Percentiles rank a stretch among this genome's conserved stretches.
These are phyloP conservation scores for Tephrocybe rancida DNA, from an alignment of 768 basidiomycete genomes.

Conservation along the genomic window DNA sequence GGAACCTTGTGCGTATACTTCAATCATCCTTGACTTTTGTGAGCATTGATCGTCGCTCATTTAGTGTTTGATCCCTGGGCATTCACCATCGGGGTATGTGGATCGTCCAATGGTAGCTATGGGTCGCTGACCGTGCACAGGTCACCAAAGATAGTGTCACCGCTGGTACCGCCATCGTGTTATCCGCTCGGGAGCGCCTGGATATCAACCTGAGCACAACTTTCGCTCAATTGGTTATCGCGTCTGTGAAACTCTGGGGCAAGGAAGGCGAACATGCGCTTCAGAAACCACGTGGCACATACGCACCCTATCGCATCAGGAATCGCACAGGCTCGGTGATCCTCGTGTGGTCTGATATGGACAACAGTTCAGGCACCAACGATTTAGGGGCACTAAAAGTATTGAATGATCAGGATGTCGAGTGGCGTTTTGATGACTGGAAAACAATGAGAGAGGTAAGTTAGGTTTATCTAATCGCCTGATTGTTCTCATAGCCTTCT, in stretches of 20 bases:
- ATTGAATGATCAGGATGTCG: constrained; percentile 72
- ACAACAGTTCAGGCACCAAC: constrained; percentile 48
- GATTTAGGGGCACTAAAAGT: constrained; percentile 61
- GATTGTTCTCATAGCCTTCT: constrained; percentile 1
- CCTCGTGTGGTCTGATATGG: constrained; percentile 83
- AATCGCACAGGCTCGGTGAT: constrained; percentile 91
- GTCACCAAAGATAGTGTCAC: constrained; percentile 51
- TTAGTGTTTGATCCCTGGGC: constrained; percentile 96
- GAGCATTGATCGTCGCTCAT: background rate
- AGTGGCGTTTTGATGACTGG: constrained; percentile 99
- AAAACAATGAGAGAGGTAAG: constrained; percentile 88
- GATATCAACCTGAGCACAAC: constrained; percentile 91
- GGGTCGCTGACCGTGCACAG: constrained; percentile 34
- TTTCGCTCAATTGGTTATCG: constrained; percentile 83
- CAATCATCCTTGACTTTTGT: background rate
- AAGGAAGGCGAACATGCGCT: constrained; percentile 73
- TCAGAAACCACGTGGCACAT: constrained; percentile 80
- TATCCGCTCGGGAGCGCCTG: constrained; percentile 80
- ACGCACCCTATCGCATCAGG: constrained; percentile 90
- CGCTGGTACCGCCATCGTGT: constrained; percentile 55
- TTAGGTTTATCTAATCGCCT: background rate
- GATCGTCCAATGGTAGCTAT: background rate
- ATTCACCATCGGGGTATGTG: constrained; percentile 65
- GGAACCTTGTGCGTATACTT: constrained; percentile 74
- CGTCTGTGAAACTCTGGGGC: constrained; percentile 72